These are phyloP conservation scores for Blattamonas nauphoetae DNA, from an alignment of 78 protist species.

Conservation along the genomic window DNA sequence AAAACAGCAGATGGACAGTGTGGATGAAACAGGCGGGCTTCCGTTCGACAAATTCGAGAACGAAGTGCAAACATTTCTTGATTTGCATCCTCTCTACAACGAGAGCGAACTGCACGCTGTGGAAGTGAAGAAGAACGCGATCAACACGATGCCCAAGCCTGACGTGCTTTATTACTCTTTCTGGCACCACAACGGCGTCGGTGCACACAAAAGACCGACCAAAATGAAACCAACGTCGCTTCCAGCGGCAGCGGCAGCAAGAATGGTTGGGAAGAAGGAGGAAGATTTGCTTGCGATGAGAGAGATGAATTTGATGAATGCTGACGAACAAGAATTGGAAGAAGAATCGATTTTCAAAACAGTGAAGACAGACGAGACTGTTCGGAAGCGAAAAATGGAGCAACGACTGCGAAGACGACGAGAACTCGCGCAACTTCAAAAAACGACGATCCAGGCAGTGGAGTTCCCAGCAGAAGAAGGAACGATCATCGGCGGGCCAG, in stretches of 20 bases:
- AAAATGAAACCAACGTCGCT: background rate
- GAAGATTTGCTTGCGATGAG: background rate
- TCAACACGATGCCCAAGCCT: background rate
- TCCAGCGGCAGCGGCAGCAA: background rate
- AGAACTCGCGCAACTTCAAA: too few species aligned
- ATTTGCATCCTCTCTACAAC: background rate
- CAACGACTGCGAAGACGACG: too few species aligned
- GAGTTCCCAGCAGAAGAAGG: too few species aligned
- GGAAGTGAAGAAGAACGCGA: background rate
- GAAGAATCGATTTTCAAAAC: too few species aligned
- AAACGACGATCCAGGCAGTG: too few species aligned
- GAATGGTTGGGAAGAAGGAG: background rate
- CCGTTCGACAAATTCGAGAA: background rate
- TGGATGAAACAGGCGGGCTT: background rate
- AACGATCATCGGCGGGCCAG: too few species aligned
- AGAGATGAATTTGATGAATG: too few species aligned
- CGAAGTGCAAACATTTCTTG: background rate
- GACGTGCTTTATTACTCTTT: background rate
- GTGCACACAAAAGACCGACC: background rate
- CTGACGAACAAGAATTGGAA: too few species aligned
- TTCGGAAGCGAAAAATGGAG: too few species aligned
- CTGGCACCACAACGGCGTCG: background rate
- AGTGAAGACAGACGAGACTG: too few species aligned
- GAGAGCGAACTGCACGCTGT: background rate
- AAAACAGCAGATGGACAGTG: background rate